A percentile compares a stretch with the other conserved stretches of the same genome.
phyloP scores from a whole-genome alignment of 1,139 yeast species.

The Hanseniaspora uvarum region DNA sequence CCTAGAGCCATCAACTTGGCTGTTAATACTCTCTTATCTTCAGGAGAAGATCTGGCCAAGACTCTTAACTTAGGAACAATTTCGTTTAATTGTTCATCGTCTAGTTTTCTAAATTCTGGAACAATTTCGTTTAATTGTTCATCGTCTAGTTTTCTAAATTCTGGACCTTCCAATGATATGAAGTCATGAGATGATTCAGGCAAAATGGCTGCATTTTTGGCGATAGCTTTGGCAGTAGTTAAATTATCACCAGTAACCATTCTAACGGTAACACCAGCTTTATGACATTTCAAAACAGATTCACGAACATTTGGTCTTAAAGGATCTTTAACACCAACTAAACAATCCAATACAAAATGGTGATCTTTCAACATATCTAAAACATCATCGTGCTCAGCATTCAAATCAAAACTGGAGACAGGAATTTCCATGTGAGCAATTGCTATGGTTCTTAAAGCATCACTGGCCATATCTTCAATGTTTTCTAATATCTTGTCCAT shows the following conservation, averaged over 20 bases:
- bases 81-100: slow-evolving; percentile 45
- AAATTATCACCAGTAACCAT: slow-evolving; percentile 98
- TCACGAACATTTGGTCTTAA: slow-evolving; percentile 80
- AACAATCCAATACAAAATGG: slow-evolving; percentile 49
- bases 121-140: slow-evolving; percentile 47
- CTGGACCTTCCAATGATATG: slow-evolving; percentile 87
- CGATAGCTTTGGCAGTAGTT: slow-evolving; percentile 82
- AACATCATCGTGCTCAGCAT: slow-evolving; percentile 28
- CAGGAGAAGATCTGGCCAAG: slow-evolving; percentile 89
- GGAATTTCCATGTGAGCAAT: slow-evolving; percentile 64
- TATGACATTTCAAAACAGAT: slow-evolving; percentile 74
- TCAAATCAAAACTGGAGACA: neutral
- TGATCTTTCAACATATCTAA: slow-evolving; percentile 25
- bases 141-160: slow-evolving; percentile 55
- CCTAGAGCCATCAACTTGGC: slow-evolving; percentile 69
- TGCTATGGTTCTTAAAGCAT: slow-evolving; percentile 77
- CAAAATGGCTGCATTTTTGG: slow-evolving; percentile 73
- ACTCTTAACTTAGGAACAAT: slow-evolving; percentile 69
- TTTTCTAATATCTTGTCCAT: slow-evolving; percentile 31
- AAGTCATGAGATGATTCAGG: slow-evolving; percentile 38
- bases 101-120: slow-evolving; percentile 65
- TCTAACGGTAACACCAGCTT: slow-evolving; percentile 87
- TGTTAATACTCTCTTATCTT: slow-evolving; percentile 80
- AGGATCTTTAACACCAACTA: slow-evolving; percentile 93
- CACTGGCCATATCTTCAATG: slow-evolving; percentile 58